Evolutionary conservation across 2,329 filamentous ascomycete genomes (phyloP).

Genomic region (Ophiostoma perfectum): DNA sequence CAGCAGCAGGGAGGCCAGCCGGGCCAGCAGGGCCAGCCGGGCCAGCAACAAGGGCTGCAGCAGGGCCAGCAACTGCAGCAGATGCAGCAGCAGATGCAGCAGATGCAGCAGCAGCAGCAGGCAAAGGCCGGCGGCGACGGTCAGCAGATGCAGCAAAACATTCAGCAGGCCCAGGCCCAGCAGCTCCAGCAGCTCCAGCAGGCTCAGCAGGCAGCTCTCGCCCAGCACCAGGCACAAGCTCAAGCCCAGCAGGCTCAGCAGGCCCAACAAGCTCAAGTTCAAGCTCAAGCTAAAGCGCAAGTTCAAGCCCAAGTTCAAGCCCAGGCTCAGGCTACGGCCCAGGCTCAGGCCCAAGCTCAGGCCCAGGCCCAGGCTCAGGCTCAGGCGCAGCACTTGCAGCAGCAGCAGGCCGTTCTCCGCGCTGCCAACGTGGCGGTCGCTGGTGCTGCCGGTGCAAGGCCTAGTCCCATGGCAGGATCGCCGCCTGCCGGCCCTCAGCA

Average conservation of each 20-base stretch:
- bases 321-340: conserved; percentile 17
- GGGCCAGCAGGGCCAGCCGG: conserved; percentile 5
- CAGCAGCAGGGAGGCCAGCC: conserved; percentile 19
- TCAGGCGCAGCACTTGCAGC: conserved; percentile 22
- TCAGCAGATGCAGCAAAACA: conserved; percentile 15
- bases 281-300: conserved; percentile 11
- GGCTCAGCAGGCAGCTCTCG: conserved; percentile 4
- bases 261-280: conserved; percentile 21
- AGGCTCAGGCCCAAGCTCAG: conserved; percentile 20
- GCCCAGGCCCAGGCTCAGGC: conserved; percentile 17
- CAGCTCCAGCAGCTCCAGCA: conserved; percentile 22
- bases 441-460: conserved; percentile 15
- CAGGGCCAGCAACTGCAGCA: conserved; percentile 16
- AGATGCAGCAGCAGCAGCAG: conserved; percentile 18
- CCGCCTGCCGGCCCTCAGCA: conserved; percentile 25
- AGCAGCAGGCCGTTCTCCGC: conserved; percentile 18
- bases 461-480: conserved; percentile 19
- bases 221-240: conserved; percentile 19
- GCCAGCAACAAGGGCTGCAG: conserved; percentile 18
- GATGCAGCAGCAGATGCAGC: conserved; percentile 22
- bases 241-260: conserved; percentile 17
- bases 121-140: not conserved
- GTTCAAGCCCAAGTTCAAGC: conserved; percentile 20
- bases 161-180: conserved; percentile 20
- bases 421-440: conserved; percentile 7